phyloP scores from a whole-genome alignment of 768 basidiomycete species.

The Neoboletus magnificus region DNA sequence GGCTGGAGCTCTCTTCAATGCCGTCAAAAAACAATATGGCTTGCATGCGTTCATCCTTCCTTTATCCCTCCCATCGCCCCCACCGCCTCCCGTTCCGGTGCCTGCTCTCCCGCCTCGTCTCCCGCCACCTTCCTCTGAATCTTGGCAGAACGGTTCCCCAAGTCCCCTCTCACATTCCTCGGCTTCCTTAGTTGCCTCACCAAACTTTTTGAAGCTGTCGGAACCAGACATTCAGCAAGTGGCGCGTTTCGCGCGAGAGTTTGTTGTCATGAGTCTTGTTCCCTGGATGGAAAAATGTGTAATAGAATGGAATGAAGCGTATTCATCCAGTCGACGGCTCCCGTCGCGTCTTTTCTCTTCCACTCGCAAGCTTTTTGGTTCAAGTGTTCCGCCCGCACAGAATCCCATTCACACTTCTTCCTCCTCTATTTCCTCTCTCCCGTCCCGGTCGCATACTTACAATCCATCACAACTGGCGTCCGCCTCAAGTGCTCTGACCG shows the following conservation, averaged over 20 bases:
- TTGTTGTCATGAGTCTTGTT: constrained; percentile 82
- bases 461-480: constrained; percentile 31
- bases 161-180: background rate
- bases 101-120: constrained; percentile 65
- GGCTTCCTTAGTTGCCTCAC: background rate
- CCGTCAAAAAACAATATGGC: constrained; percentile 84
- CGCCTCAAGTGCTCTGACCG: constrained; percentile 12
- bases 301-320: constrained; percentile 90
- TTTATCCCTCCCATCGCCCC: constrained; percentile 56
- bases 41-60: constrained; percentile 71
- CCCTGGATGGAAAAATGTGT: constrained; percentile 98
- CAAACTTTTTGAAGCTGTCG: constrained; percentile 47
- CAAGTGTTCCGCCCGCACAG: constrained; percentile 49
- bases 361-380: constrained; percentile 79
- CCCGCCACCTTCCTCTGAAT: constrained; percentile 42
- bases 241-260: constrained; percentile 79
- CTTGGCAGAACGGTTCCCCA: constrained; percentile 19
- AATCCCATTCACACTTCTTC: constrained; percentile 38
- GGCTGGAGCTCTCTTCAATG: constrained; percentile 76
- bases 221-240: constrained; percentile 74
- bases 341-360: constrained; percentile 85
- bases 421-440: constrained; percentile 35
- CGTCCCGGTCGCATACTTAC: constrained; percentile 38
- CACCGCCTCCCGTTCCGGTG: constrained; percentile 64
- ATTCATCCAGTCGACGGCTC: constrained; percentile 71